Conservation (phyloP, 78 protist species). For the Salpingoeca rosetta region DNA sequence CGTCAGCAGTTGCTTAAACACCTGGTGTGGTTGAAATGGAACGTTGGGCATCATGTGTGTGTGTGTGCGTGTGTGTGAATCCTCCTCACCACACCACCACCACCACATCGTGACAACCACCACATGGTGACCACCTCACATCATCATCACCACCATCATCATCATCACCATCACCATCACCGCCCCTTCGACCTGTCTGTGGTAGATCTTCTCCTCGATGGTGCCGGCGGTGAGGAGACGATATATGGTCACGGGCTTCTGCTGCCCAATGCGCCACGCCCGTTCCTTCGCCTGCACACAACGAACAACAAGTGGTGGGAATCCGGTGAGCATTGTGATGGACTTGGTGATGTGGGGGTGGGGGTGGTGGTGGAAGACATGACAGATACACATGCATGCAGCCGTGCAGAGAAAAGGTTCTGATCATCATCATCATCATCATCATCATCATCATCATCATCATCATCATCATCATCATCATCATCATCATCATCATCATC, state of each 20-base stretch:
- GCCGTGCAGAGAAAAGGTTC: constrained; percentile 66
- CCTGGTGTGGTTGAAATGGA: constrained; percentile 28
- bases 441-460: too few species aligned
- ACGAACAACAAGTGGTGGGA: not conserved
- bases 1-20: constrained; percentile 85
- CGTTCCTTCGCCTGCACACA: constrained; percentile 87
- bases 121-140: not conserved
- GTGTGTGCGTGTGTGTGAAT: not conserved
- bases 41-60: not conserved
- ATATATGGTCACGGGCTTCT: constrained; percentile 63
- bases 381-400: too few species aligned
- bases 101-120: not conserved
- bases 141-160: not conserved
- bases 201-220: constrained; percentile 89
- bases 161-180: not conserved
- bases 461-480: too few species aligned
- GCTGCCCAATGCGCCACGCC: constrained; percentile 92
- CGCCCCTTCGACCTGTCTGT: constrained; percentile 71
- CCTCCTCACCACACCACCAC: not conserved
- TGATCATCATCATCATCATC: not conserved
- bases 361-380: too few species aligned
- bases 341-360: too few species aligned
- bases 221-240: constrained; percentile 44
- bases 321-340: too few species aligned
- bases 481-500: too few species aligned